A percentile compares a stretch with the other conserved stretches of the same genome.
phyloP scores from a whole-genome alignment of 768 basidiomycete species.

The Daedaleopsis sinensis region DNA sequence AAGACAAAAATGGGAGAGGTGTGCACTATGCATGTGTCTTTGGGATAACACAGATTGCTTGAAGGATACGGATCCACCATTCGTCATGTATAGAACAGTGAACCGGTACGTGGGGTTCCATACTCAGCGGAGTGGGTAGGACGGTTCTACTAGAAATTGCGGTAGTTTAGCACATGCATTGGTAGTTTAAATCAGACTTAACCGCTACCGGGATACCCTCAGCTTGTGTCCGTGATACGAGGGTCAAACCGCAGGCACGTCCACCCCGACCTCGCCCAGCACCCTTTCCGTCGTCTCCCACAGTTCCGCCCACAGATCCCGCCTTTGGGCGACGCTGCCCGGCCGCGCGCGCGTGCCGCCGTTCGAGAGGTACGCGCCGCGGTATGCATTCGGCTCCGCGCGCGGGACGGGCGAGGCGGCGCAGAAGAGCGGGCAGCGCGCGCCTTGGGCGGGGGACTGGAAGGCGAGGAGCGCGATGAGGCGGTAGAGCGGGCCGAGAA shows the following conservation, averaged over 20 bases:
- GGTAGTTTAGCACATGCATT: too few relatives aligned
- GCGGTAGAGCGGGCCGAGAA: slow-evolving; percentile 15
- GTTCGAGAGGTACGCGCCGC: slow-evolving; percentile 20
- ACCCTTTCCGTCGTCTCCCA: slow-evolving; percentile 29
- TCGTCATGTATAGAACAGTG: too few relatives aligned
- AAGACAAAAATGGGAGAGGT: too few relatives aligned
- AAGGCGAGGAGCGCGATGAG: slow-evolving; percentile 16
- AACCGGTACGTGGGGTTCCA: too few relatives aligned
- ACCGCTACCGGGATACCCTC: too few relatives aligned
- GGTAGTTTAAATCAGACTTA: too few relatives aligned
- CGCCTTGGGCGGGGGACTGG: slow-evolving; percentile 18
- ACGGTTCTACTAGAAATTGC: too few relatives aligned
- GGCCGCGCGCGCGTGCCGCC: slow-evolving; percentile 6
- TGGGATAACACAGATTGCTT: too few relatives aligned
- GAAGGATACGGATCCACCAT: too few relatives aligned
- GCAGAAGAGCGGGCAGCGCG: slow-evolving; percentile 24
- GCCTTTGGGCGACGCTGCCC: slow-evolving; percentile 3
- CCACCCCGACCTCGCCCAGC: slow-evolving; percentile 12
- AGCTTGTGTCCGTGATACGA: too few relatives aligned
- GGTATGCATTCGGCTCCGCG: slow-evolving; percentile 7
- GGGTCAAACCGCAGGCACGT: not conserved
- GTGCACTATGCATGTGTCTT: too few relatives aligned
- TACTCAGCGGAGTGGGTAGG: too few relatives aligned
- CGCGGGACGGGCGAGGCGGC: slow-evolving; percentile 24
- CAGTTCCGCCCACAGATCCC: slow-evolving; percentile 20